Evolutionary conservation across 2,329 filamentous ascomycete species (phyloP).

Genomic region (Xylariaceae sp.): DNA sequence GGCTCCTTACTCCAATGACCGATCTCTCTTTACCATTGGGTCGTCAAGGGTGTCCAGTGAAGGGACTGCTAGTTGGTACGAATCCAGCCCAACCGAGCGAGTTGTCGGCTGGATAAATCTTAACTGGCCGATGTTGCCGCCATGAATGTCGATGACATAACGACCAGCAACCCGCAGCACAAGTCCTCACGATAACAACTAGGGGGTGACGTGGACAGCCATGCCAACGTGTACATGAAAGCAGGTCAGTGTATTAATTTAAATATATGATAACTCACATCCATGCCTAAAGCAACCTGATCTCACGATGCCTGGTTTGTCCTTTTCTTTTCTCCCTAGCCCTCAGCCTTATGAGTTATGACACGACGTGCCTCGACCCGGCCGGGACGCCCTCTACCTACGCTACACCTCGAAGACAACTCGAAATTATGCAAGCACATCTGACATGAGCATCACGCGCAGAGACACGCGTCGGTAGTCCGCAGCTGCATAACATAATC

Average conservation of each 20-base stretch:
- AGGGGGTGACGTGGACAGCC: conserved; percentile 17
- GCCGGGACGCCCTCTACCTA: conserved; percentile 2
- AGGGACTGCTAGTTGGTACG: conserved; percentile 1
- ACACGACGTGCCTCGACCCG: not conserved
- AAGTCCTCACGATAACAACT: not conserved
- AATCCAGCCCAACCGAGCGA: not conserved
- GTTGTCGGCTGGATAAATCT: not conserved
- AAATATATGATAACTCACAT: conserved; percentile 19
- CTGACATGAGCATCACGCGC: conserved; percentile 21
- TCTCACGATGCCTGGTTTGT: not conserved
- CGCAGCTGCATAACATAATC: conserved; percentile 23
- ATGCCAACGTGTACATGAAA: conserved; percentile 6
- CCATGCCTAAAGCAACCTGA: conserved; percentile 15
- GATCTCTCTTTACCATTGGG: not conserved
- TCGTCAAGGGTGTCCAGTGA: not conserved
- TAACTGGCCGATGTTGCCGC: not conserved
- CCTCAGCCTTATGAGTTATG: conserved; percentile 20
- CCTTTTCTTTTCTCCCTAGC: not conserved
- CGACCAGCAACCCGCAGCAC: not conserved
- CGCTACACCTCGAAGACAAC: conserved; percentile 11
- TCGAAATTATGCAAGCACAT: conserved; percentile 18
- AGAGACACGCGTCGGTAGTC: conserved; percentile 15
- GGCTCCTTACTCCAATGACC: not conserved
- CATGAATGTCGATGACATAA: not conserved
- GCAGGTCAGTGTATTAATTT: not conserved